Evolutionary conservation across 176 grass and related monocot genomes (phyloP).

Genomic region (Saccharum spontaneum): DNA sequence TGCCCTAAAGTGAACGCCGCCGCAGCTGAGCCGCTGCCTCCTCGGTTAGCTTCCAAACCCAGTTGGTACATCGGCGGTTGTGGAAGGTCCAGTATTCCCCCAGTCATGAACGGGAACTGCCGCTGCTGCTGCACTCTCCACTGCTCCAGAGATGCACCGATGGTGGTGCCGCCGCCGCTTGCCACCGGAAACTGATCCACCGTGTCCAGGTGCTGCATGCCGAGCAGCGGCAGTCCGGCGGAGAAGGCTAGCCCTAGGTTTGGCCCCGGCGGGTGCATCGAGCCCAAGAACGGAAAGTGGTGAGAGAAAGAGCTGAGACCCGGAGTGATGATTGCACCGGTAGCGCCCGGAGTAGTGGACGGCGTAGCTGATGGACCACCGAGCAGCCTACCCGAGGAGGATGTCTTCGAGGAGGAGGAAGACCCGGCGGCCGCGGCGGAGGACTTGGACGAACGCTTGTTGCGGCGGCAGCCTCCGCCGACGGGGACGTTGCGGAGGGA

Average conservation of each 20-base stretch:
- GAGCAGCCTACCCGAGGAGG: constrained; percentile 13
- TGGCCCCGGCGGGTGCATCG: constrained; percentile 53
- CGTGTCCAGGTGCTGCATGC: constrained; percentile 48
- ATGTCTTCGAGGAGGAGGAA: constrained; percentile 53
- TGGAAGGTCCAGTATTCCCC: constrained; percentile 44
- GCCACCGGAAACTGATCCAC: constrained; percentile 55
- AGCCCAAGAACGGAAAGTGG: constrained; percentile 63
- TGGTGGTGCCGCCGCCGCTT: constrained; percentile 42
- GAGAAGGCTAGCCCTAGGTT: constrained; percentile 78
- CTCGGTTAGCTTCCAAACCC: constrained; percentile 46
- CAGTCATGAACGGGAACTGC: constrained; percentile 67
- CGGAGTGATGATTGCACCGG: constrained; percentile 28
- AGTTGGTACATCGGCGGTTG: constrained; percentile 50
- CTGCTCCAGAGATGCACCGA: constrained; percentile 50
- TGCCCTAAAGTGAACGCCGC: constrained; percentile 48
- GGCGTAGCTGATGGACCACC: constrained; percentile 25
- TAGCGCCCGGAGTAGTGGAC: constrained; percentile 17
- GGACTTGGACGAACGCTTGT: constrained; percentile 71
- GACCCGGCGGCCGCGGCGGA: constrained; percentile 8
- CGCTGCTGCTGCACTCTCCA: constrained; percentile 57
- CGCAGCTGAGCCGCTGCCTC: constrained; percentile 23
- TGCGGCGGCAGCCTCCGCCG: constrained; percentile 85
- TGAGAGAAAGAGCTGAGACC: constrained; percentile 33
- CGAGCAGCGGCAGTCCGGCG: constrained; percentile 43
- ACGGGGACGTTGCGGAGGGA: constrained; percentile 86